A percentile compares a stretch with the other conserved stretches of the same genome.
Evolutionary conservation across 495 filamentous ascomycete species (phyloP).

Genomic region (Neurospora tetrasperma): DNA sequence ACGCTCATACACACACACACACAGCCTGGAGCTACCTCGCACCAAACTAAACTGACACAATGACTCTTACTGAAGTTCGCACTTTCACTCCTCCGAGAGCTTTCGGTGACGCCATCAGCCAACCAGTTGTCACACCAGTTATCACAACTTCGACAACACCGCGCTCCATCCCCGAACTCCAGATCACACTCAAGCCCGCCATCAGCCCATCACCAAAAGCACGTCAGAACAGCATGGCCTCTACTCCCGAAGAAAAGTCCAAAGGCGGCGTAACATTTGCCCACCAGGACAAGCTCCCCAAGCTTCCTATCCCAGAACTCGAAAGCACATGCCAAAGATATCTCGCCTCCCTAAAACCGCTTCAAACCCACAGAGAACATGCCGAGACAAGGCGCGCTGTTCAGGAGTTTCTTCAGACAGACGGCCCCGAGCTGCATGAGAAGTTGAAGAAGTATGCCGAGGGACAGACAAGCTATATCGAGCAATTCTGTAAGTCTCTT

Average conservation of each 20-base stretch:
- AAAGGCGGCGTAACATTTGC: slow-evolving; percentile 74
- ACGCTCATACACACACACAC: slow-evolving; percentile 18
- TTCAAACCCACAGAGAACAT: slow-evolving; percentile 76
- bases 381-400: slow-evolving; percentile 72
- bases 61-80: slow-evolving; percentile 44
- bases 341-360: slow-evolving; percentile 64
- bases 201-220: slow-evolving; percentile 17
- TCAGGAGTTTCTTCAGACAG: slow-evolving; percentile 71
- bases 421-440: slow-evolving; percentile 80
- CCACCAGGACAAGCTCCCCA: slow-evolving; percentile 77
- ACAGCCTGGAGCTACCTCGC: slow-evolving; percentile 16
- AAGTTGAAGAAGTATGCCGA: slow-evolving; percentile 87
- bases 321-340: slow-evolving; percentile 73
- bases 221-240: slow-evolving; percentile 18
- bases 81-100: slow-evolving; percentile 61
- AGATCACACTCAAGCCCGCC: slow-evolving; percentile 20
- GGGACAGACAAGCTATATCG: slow-evolving; percentile 91
- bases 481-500: slow-evolving; percentile 82
- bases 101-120: slow-evolving; percentile 52
- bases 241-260: slow-evolving; percentile 31
- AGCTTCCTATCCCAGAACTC: slow-evolving; percentile 90
- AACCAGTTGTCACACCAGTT: slow-evolving; percentile 22
- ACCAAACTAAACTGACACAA: slow-evolving; percentile 14
- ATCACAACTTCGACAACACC: slow-evolving; percentile 8
- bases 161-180: slow-evolving; percentile 21